phyloP scores from a whole-genome alignment of 2,329 filamentous ascomycete genomes.

The Acephala macrosclerotiorum region DNA sequence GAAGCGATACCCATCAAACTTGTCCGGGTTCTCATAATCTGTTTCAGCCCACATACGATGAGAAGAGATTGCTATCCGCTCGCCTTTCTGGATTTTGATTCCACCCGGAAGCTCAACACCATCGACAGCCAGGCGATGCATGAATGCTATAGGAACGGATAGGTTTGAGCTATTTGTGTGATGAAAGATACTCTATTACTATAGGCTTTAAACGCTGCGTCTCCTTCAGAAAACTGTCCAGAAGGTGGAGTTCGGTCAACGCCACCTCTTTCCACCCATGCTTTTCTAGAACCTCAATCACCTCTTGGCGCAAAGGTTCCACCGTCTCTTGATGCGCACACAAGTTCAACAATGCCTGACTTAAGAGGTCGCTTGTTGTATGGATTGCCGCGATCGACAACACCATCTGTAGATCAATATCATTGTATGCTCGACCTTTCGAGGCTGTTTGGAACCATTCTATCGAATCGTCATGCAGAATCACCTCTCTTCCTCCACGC shows the following conservation, averaged over 20 bases:
- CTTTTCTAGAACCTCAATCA: background rate
- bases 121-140: conserved; percentile 4
- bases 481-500: background rate
- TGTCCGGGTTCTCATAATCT: conserved; percentile 1
- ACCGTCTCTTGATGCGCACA: conserved; percentile 6
- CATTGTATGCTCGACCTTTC: conserved; percentile 4
- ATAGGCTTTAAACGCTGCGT: conserved; percentile 14
- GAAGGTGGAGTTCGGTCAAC: background rate
- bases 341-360: conserved; percentile 9
- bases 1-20: background rate
- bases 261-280: conserved; percentile 9
- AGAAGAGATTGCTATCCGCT: conserved; percentile 7
- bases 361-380: conserved; percentile 11
- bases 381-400: conserved; percentile 13
- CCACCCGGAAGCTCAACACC: conserved; percentile 6
- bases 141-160: background rate
- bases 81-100: conserved; percentile 1
- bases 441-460: conserved; percentile 8
- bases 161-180: background rate
- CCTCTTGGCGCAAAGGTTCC: conserved; percentile 8
- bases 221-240: conserved; percentile 16
- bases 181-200: background rate
- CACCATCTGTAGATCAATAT: background rate
- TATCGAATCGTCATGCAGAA: conserved; percentile 6
- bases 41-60: conserved; percentile 10